Conservation (phyloP, 805 yeast species). For the Hanseniaspora jakobsenii region DNA sequence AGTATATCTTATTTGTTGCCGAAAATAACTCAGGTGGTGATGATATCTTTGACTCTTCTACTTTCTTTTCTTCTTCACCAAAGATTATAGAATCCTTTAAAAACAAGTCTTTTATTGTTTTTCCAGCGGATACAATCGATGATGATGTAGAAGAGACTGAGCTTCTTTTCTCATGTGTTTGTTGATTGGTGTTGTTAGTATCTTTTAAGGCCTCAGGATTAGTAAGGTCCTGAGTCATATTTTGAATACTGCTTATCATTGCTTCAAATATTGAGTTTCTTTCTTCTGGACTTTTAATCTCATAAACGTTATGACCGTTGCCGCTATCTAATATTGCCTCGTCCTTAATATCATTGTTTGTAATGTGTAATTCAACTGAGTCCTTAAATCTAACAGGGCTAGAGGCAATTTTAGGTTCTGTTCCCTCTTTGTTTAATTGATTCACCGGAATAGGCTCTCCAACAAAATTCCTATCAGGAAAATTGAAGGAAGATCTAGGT, state of each 20-base stretch:
- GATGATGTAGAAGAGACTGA: constrained; percentile 5
- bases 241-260: too few relatives aligned
- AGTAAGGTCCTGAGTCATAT: too few relatives aligned
- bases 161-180: neutral
- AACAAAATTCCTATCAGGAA: neutral
- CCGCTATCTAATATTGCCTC: too few relatives aligned
- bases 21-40: neutral
- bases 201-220: too few relatives aligned
- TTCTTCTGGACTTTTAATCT: neutral
- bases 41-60: too few relatives aligned
- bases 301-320: neutral
- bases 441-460: neutral
- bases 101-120: constrained; percentile 9
- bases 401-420: neutral
- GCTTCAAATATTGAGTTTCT: too few relatives aligned
- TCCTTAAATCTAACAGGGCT: constrained; percentile 7
- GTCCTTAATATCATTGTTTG: neutral
- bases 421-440: neutral
- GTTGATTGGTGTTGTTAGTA: neutral
- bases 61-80: too few relatives aligned
- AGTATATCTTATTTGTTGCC: constrained; percentile 28
- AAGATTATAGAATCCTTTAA: too few relatives aligned
- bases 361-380: neutral
- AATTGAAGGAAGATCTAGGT: too few relatives aligned
- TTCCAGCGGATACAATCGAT: constrained; percentile 11